Conservation (phyloP, 75 land plant species). For the Cryptomeria japonica region DNA sequence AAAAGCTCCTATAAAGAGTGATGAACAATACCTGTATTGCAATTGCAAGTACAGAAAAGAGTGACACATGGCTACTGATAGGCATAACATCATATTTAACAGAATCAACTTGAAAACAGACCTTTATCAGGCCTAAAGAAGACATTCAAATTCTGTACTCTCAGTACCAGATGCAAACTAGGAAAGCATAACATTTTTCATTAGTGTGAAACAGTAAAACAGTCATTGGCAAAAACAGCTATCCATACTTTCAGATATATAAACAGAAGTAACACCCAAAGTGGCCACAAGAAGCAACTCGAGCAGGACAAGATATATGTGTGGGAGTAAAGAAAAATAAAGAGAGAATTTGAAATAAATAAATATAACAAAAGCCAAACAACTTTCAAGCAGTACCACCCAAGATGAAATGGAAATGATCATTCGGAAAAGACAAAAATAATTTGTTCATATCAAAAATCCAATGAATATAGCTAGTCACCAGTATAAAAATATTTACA, state of each 20-base stretch:
- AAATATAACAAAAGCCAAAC: neutral
- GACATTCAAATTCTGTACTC: neutral
- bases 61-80: neutral
- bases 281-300: neutral
- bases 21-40: conserved; percentile 60
- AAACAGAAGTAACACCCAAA: neutral
- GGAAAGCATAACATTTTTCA: neutral
- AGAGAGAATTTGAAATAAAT: neutral
- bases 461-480: neutral
- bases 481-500: neutral
- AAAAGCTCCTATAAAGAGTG: conserved; percentile 58
- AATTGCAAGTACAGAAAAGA: neutral
- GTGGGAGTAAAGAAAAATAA: neutral
- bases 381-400: neutral
- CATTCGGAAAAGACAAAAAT: neutral
- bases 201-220: neutral
- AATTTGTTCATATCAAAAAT: neutral
- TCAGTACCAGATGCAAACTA: neutral
- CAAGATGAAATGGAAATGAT: neutral
- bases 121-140: neutral
- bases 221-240: neutral
- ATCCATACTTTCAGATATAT: neutral
- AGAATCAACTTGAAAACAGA: neutral
- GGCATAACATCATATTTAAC: neutral
- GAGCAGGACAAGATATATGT: neutral